Conservation (phyloP, 1,284 basidiomycete genomes). For the Ceratorhiza oryzae-sativae region DNA sequence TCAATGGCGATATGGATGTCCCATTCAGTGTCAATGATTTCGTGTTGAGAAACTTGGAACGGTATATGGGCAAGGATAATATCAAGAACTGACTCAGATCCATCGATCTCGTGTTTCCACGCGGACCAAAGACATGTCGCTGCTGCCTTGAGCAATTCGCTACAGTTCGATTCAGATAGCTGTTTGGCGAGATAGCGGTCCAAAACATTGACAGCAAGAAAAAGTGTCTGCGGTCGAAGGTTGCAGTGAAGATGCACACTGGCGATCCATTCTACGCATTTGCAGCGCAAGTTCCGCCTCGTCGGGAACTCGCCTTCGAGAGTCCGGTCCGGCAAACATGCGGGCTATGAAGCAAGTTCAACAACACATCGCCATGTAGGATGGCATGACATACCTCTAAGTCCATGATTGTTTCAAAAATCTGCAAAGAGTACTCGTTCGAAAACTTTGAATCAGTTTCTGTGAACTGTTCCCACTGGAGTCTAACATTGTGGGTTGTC, state of each 20-base stretch:
- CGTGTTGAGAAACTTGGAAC: neutral
- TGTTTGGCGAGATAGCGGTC: slow-evolving; percentile 1
- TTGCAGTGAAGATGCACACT: slow-evolving; percentile 10
- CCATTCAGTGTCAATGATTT: slow-evolving; percentile 15
- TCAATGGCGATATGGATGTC: neutral
- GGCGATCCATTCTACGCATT: slow-evolving; percentile 3
- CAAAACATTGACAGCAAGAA: slow-evolving; percentile 9
- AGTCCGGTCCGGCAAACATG: neutral
- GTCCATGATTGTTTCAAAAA: neutral
- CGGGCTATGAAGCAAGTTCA: neutral
- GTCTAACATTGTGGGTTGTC: neutral
- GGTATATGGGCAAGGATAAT: neutral
- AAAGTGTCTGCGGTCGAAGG: slow-evolving; percentile 20
- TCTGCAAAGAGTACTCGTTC: neutral
- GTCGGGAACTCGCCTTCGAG: neutral
- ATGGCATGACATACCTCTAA: neutral
- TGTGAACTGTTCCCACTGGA: slow-evolving; percentile 7
- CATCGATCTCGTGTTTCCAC: slow-evolving; percentile 16
- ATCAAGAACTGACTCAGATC: neutral
- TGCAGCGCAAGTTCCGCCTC: neutral
- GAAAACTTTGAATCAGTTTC: slow-evolving; percentile 9
- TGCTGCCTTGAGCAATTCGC: neutral
- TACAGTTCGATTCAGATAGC: neutral
- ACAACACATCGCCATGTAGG: neutral
- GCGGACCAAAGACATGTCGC: slow-evolving; percentile 19